Percentiles rank a stretch among this genome's conserved stretches.
Evolutionary conservation across 805 yeast species (phyloP).

Genomic region (Yamadazyma laniorum): DNA sequence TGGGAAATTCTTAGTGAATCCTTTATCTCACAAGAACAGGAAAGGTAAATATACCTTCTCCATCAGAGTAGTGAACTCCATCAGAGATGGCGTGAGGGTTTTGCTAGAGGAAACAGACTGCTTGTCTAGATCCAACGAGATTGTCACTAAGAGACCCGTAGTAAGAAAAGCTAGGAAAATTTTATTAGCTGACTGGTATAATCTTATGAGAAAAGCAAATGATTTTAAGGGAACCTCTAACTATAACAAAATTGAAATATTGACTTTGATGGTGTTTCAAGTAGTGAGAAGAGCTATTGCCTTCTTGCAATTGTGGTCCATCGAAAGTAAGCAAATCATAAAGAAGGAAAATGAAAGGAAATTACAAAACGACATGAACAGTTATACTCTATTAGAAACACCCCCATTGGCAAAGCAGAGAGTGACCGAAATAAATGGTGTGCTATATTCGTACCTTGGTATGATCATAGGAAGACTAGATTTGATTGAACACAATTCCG

Average conservation of each 20-base stretch:
- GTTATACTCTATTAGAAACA: conserved; percentile 43
- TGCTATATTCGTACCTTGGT: conserved; percentile 60
- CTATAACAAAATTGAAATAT: conserved; percentile 54
- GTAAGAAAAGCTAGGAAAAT: conserved; percentile 66
- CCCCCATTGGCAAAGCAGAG: conserved; percentile 67
- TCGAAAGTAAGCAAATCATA: conserved; percentile 52
- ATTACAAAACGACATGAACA: conserved; percentile 35
- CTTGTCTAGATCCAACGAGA: conserved; percentile 68
- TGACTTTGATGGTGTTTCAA: conserved; percentile 63
- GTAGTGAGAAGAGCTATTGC: conserved; percentile 62
- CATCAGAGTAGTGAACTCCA: conserved; percentile 55
- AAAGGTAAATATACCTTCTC: conserved; percentile 51
- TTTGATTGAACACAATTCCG: conserved; percentile 68
- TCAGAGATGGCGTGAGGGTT: conserved; percentile 69
- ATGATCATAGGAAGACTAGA: conserved; percentile 75
- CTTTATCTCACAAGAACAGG: conserved; percentile 48
- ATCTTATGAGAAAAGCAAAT: conserved; percentile 71
- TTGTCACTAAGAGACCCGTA: conserved; percentile 60
- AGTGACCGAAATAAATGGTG: conserved; percentile 60
- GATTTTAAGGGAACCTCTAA: conserved; percentile 66
- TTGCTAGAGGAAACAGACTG: conserved; percentile 68
- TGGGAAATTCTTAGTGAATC: conserved; percentile 65
- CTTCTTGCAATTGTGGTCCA: conserved; percentile 71
- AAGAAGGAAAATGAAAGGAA: conserved; percentile 34
- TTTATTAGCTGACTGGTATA: conserved; percentile 78